Evolutionary conservation across 2,329 filamentous ascomycete species (phyloP).

Genomic region (Biscogniauxia mediterranea): DNA sequence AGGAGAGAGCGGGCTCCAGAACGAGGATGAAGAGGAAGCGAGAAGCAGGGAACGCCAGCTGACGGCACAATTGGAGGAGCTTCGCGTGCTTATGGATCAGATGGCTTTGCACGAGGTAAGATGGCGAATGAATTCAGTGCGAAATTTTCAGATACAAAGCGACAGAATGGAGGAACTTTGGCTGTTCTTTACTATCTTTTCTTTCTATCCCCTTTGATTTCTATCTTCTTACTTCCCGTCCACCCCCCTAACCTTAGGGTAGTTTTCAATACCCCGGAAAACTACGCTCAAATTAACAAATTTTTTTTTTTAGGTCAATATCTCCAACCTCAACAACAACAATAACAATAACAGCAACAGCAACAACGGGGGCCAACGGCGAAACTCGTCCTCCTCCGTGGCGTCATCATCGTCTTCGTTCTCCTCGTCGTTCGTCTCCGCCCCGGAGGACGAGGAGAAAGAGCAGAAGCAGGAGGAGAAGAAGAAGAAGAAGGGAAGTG

Average conservation of each 20-base stretch:
- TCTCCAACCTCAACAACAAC: neutral
- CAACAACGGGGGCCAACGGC: neutral
- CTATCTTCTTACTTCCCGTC: too few relatives aligned
- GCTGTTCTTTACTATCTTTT: neutral
- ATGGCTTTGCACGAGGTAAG: conserved; percentile 11
- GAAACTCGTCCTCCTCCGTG: neutral
- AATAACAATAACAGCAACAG: neutral
- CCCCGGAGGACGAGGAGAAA: neutral
- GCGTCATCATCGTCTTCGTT: neutral
- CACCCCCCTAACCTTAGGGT: too few relatives aligned
- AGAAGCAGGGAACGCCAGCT: conserved; percentile 1
- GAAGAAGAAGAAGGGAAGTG: too few relatives aligned
- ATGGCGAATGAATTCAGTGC: neutral
- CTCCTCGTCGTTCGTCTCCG: neutral
- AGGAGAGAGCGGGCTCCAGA: neutral
- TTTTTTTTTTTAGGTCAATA: neutral
- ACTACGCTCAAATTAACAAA: neutral
- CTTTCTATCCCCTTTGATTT: neutral
- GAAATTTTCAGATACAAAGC: neutral
- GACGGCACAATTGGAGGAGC: conserved; percentile 15
- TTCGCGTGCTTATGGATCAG: conserved; percentile 17
- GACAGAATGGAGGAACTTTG: neutral
- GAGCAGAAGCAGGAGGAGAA: neutral
- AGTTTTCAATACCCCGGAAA: too few relatives aligned
- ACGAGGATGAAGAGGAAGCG: conserved; percentile 1